Evolutionary conservation across 306 rosid species (phyloP).

Genomic region (apple (Malus domestica)): ASM211411v1 NC_041797.1:1929001-1929500

Average conservation of each 20-base stretch:
- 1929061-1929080: not conserved
- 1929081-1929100: not conserved
- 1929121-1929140: not conserved
- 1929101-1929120: not conserved
- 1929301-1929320: slow-evolving; percentile 73
- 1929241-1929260: slow-evolving; percentile 82
- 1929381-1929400: slow-evolving; percentile 23
- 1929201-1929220: slow-evolving; percentile 91
- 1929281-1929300: slow-evolving; percentile 99
- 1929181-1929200: slow-evolving; percentile 76
- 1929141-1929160: not conserved
- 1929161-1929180: slow-evolving; percentile 1
- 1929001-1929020: not conserved
- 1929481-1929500: slow-evolving; percentile 33
- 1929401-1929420: slow-evolving; percentile 18
- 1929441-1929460: slow-evolving; percentile 28
- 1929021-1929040: not conserved
- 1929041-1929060: not conserved
- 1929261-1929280: slow-evolving; percentile 86
- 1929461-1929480: slow-evolving; percentile 32
- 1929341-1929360: slow-evolving; percentile 56
- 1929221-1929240: slow-evolving; percentile 93
- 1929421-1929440: slow-evolving; percentile 18
- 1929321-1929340: slow-evolving; percentile 68
- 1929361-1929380: slow-evolving; percentile 40